phyloP scores from a whole-genome alignment of 345 rosid species.

The Bruguiera gymnorhiza region DNA sequence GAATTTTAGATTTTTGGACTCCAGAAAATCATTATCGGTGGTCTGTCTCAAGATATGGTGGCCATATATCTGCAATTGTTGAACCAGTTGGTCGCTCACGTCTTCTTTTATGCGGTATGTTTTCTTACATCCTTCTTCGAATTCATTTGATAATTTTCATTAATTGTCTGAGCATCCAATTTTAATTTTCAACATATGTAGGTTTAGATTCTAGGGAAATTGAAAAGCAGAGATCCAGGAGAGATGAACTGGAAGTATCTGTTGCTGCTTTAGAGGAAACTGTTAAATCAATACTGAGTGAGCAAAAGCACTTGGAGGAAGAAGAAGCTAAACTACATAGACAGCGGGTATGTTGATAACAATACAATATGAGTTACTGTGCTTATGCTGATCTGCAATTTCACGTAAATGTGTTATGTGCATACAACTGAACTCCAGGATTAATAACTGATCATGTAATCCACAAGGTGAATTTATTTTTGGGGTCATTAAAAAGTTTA shows the following conservation, averaged over 20 bases:
- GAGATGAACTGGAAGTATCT: conserved; percentile 56
- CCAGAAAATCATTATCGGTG: conserved; percentile 89
- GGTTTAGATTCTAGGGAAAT: conserved; percentile 71
- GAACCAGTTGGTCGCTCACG: conserved; percentile 68
- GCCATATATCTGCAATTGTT: conserved; percentile 65
- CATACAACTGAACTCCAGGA: conserved; percentile 13
- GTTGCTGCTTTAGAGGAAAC: conserved; percentile 43
- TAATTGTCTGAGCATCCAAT: background rate
- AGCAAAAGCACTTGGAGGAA: conserved; percentile 64
- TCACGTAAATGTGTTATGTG: background rate
- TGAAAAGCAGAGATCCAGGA: conserved; percentile 58
- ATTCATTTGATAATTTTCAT: background rate
- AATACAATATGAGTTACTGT: background rate
- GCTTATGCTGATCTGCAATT: background rate
- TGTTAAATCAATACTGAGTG: conserved; percentile 42
- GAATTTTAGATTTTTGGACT: conserved; percentile 82
- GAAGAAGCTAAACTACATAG: conserved; percentile 64
- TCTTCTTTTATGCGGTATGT: conserved; percentile 66
- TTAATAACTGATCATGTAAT: background rate
- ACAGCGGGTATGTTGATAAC: conserved; percentile 51
- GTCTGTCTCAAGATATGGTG: conserved; percentile 86
- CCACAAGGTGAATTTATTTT: conserved; percentile 4
- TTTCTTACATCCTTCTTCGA: background rate
- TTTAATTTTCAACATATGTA: conserved; percentile 13
- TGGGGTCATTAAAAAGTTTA: background rate